Percentiles rank a stretch among this genome's conserved stretches.
phyloP scores from a whole-genome alignment of 768 basidiomycete species.

The Suillus subaureus region DNA sequence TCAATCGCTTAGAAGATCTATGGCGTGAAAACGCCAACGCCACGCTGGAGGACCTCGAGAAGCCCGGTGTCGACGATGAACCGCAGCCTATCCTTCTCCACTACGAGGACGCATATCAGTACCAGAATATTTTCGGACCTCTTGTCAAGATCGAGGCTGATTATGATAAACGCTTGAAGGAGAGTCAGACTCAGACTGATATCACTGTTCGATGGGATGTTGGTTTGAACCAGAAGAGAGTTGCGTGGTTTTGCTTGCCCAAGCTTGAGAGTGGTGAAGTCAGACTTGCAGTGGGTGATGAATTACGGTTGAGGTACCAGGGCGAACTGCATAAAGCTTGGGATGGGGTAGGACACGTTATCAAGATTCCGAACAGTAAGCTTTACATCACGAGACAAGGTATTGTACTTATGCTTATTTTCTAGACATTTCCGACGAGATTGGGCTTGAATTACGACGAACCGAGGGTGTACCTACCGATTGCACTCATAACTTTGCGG shows the following conservation, averaged over 20 bases:
- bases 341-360: slow-evolving; percentile 98
- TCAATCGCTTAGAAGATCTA: slow-evolving; percentile 95
- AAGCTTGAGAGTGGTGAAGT: slow-evolving; percentile 99
- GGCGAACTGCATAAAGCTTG: slow-evolving; percentile 91
- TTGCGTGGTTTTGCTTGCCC: slow-evolving; percentile 97
- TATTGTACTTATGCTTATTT: slow-evolving; percentile 14
- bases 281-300: slow-evolving; percentile 94
- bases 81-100: slow-evolving; percentile 87
- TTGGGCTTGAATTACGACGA: slow-evolving; percentile 87
- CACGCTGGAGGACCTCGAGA: slow-evolving; percentile 94
- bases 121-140: slow-evolving; percentile 99
- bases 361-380: slow-evolving; percentile 99
- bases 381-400: slow-evolving; percentile 11
- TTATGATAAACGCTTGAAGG: slow-evolving; percentile 97
- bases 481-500: slow-evolving; percentile 91
- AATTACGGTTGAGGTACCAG: slow-evolving; percentile 84
- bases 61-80: slow-evolving; percentile 97
- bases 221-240: slow-evolving; percentile 96
- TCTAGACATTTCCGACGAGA: slow-evolving; percentile 97
- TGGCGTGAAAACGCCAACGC: slow-evolving; percentile 97
- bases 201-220: slow-evolving; percentile 97
- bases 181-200: slow-evolving; percentile 97
- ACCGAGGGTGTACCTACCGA: slow-evolving; percentile 94
- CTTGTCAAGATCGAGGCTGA: slow-evolving; percentile 99
- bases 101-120: slow-evolving; percentile 99